A percentile compares a stretch with the other conserved stretches of the same genome.
These are phyloP conservation scores for Curvularia spicifera DNA, from an alignment of 2,329 filamentous ascomycete species.

Conservation along the genomic window DNA sequence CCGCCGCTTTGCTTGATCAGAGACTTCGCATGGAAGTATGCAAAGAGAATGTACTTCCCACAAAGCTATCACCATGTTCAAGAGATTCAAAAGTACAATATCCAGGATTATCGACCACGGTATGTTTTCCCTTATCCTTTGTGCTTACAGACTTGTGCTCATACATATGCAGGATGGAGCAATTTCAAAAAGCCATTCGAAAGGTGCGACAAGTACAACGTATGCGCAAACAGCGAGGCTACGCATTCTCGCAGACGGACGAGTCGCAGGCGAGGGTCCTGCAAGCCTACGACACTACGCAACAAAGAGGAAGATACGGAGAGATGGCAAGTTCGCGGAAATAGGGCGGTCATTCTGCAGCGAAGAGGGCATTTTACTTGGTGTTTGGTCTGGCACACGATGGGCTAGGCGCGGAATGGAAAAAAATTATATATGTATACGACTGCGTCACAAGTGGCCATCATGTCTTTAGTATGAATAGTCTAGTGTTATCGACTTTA, in stretches of 20 bases:
- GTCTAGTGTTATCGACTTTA: slow-evolving; percentile 13
- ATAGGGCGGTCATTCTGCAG: slow-evolving; percentile 15
- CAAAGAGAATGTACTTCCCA: slow-evolving; percentile 94
- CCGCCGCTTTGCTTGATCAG: slow-evolving; percentile 82
- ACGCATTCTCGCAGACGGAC: slow-evolving; percentile 97
- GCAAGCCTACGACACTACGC: slow-evolving; percentile 97
- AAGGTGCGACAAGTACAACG: slow-evolving; percentile 98
- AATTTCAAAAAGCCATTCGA: slow-evolving; percentile 98
- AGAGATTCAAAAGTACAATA: slow-evolving; percentile 99
- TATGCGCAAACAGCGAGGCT: slow-evolving; percentile 98
- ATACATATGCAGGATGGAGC: slow-evolving; percentile 77
- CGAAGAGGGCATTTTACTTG: slow-evolving; percentile 4
- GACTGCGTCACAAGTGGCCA: slow-evolving; percentile 6
- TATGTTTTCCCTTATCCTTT: slow-evolving; percentile 54
- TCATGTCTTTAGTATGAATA: slow-evolving; percentile 11
- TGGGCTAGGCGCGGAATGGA: slow-evolving; percentile 1
- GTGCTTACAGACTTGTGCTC: neutral
- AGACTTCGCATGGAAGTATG: slow-evolving; percentile 97
- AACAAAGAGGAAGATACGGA: slow-evolving; percentile 87
- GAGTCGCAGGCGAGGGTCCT: slow-evolving; percentile 94
- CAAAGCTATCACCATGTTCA: slow-evolving; percentile 98
- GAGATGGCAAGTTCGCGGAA: slow-evolving; percentile 78
- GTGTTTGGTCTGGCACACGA: slow-evolving; percentile 11
- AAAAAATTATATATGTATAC: neutral
- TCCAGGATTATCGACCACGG: slow-evolving; percentile 97